Evolutionary conservation across 2,329 filamentous ascomycete genomes (phyloP).

Genomic region (Plenodomus tracheiphilus): DNA sequence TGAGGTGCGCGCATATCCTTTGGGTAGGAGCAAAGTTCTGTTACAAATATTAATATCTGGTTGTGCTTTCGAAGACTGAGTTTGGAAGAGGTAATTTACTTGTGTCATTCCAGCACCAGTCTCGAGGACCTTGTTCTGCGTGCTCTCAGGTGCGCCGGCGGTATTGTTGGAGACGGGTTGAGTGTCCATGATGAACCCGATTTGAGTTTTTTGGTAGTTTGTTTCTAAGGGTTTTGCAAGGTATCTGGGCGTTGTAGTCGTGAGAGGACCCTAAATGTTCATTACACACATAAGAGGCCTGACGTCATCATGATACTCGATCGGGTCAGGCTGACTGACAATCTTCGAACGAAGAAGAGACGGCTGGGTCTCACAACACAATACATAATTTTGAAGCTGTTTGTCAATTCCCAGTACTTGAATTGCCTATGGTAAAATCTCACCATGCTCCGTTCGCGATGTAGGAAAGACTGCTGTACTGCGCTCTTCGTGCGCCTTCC

Average conservation of each 20-base stretch:
- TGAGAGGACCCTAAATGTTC: too few species aligned
- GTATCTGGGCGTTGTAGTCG: too few species aligned
- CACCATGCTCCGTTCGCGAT: too few species aligned
- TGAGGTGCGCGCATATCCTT: conserved; percentile 78
- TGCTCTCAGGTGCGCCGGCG: conserved; percentile 56
- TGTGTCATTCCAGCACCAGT: conserved; percentile 64
- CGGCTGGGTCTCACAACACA: too few species aligned
- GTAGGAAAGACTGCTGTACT: too few species aligned
- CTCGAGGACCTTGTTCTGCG: conserved; percentile 62
- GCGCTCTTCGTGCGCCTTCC: too few species aligned
- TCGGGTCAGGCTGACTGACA: not conserved
- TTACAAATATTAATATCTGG: not conserved
- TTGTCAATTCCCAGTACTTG: too few species aligned
- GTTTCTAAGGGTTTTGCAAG: too few species aligned
- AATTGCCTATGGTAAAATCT: too few species aligned
- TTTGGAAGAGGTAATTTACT: conserved; percentile 36
- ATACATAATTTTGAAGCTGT: too few species aligned
- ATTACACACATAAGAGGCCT: not conserved
- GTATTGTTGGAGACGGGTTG: conserved; percentile 47
- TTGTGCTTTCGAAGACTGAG: not conserved
- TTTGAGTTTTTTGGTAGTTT: too few species aligned
- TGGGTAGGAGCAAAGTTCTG: conserved; percentile 69
- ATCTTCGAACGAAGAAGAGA: too few species aligned
- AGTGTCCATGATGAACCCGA: conserved; percentile 32
- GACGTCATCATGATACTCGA: conserved; percentile 15